A percentile compares a stretch with the other conserved stretches of the same genome.
Conservation (phyloP, 257 asterid genomes). For the Ilex asprella region DNA sequence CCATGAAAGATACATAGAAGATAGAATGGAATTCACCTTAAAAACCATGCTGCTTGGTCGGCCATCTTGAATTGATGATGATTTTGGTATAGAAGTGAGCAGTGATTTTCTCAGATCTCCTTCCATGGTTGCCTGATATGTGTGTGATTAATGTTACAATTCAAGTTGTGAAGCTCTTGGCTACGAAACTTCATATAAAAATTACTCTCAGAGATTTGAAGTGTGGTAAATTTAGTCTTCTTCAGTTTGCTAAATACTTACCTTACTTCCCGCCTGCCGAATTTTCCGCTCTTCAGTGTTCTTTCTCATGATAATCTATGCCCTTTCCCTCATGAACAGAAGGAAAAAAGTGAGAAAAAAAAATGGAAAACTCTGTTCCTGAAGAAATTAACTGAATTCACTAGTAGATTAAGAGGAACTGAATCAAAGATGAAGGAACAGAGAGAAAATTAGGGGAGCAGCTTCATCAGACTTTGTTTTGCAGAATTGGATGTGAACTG, state of each 20-base stretch:
- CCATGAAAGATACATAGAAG: too few relatives aligned
- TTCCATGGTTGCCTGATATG: conserved; percentile 28
- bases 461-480: background rate
- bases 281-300: conserved; percentile 24
- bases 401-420: too few relatives aligned
- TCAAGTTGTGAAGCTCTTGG: background rate
- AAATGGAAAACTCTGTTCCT: too few relatives aligned
- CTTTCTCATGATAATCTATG: conserved; percentile 33
- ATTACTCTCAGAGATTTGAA: too few relatives aligned
- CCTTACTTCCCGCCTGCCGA: conserved; percentile 30
- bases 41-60: conserved; percentile 77
- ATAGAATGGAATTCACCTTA: conserved; percentile 39
- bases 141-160: background rate
- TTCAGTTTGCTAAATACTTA: too few relatives aligned
- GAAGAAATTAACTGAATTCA: too few relatives aligned
- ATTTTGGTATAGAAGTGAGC: conserved; percentile 24
- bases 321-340: background rate
- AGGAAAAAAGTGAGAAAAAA: too few relatives aligned
- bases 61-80: conserved; percentile 45
- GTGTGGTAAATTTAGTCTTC: too few relatives aligned
- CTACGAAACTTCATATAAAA: background rate
- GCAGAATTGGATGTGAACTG: too few relatives aligned
- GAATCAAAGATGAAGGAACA: too few relatives aligned
- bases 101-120: conserved; percentile 42
- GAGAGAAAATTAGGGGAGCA: background rate